A percentile compares a stretch with the other conserved stretches of the same genome.
Conservation (phyloP, 257 asterid genomes). For the Solanum habrochaites region DNA sequence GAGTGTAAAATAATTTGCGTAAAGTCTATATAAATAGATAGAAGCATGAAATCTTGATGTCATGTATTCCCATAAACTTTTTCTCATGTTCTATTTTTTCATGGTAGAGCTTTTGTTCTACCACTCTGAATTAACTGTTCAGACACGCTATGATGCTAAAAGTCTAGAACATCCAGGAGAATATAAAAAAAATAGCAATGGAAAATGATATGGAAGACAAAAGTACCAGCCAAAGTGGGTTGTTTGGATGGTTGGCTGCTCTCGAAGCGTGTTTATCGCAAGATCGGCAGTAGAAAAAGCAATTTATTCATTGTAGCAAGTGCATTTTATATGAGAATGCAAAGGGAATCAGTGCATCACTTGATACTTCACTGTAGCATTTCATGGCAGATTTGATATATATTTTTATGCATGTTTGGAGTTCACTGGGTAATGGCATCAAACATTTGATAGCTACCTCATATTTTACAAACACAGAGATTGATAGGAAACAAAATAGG, state of each 20-base stretch:
- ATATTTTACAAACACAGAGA: not conserved
- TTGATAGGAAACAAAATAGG: not conserved
- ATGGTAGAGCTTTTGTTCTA: not conserved
- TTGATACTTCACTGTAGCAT: not conserved
- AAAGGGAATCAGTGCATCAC: not conserved
- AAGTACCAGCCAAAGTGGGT: not conserved
- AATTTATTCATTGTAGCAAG: not conserved
- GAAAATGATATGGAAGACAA: not conserved
- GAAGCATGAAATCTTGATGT: not conserved
- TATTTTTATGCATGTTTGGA: not conserved
- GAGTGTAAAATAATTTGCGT: not conserved
- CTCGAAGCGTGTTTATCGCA: not conserved
- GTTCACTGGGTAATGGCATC: not conserved
- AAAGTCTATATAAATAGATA: not conserved
- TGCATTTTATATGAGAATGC: not conserved
- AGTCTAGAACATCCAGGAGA: not conserved
- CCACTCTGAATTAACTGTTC: not conserved
- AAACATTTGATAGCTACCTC: not conserved
- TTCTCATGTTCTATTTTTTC: not conserved
- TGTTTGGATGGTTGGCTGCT: not conserved
- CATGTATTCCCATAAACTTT: not conserved
- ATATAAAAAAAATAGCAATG: not conserved
- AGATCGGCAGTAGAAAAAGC: not conserved
- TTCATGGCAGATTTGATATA: not conserved
- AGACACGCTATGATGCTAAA: not conserved